Evolutionary conservation across 176 grass and related monocot species (phyloP).

Genomic region (Zea luxurians): DNA sequence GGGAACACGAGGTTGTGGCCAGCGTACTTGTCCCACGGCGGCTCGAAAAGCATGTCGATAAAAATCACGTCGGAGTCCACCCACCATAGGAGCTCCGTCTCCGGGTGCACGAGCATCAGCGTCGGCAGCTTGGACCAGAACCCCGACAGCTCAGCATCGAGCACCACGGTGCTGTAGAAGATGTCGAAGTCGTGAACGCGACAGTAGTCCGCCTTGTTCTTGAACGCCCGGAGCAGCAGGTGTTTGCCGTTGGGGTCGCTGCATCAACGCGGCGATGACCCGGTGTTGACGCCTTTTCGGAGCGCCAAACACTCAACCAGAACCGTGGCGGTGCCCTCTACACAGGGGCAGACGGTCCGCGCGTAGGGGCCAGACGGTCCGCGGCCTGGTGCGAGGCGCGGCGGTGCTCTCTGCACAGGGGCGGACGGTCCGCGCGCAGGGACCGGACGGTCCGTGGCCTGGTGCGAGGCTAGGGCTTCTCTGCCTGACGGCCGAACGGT

Average conservation of each 20-base stretch:
- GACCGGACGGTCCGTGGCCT: no score
- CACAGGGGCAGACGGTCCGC: no score
- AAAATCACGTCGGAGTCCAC: constrained; percentile 83
- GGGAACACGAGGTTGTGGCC: constrained; percentile 75
- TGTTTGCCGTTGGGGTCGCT: constrained; percentile 60
- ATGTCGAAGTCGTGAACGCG: constrained; percentile 80
- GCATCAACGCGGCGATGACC: constrained; percentile 62
- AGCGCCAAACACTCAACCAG: no score
- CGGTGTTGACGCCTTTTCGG: no score
- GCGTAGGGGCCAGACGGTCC: no score
- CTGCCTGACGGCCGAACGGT: no score
- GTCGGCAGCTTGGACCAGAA: constrained; percentile 88
- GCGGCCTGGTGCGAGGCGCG: no score
- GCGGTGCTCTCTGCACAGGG: no score
- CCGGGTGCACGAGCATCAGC: constrained; percentile 79
- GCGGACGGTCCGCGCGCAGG: no score
- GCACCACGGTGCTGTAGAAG: constrained; percentile 76
- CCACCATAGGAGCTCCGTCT: constrained; percentile 89
- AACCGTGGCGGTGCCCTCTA: no score
- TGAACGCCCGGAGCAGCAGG: constrained; percentile 62
- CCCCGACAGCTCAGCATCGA: constrained; percentile 71
- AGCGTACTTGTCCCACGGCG: constrained; percentile 61
- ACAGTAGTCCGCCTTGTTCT: constrained; percentile 98
- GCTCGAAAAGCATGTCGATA: constrained; percentile 90
- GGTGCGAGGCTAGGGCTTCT: no score